Conservation (phyloP, 495 filamentous ascomycete genomes). For the Xylaria cubensis region DNA sequence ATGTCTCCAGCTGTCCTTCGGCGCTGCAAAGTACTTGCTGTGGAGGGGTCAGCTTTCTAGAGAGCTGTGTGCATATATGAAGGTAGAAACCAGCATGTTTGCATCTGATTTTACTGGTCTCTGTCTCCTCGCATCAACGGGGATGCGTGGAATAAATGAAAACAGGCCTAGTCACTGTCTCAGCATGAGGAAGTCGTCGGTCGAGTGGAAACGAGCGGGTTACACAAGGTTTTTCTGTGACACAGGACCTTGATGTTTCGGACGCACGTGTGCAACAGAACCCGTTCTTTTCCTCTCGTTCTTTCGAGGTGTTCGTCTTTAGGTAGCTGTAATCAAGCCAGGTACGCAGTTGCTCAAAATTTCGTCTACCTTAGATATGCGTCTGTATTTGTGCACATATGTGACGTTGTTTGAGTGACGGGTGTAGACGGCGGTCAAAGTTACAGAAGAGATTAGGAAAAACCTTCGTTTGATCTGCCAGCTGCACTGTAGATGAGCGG, state of each 20-base stretch:
- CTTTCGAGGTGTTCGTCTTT: neutral
- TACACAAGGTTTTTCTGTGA: constrained; percentile 39
- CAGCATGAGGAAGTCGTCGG: constrained; percentile 36
- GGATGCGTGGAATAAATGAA: neutral
- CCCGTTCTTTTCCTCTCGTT: neutral
- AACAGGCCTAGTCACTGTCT: neutral
- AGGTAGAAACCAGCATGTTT: constrained; percentile 4
- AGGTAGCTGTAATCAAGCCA: neutral
- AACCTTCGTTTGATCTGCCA: constrained; percentile 15
- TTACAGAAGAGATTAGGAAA: constrained; percentile 5
- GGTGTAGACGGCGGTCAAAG: constrained; percentile 9
- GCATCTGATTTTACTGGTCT: neutral
- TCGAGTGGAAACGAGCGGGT: constrained; percentile 43
- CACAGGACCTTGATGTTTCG: neutral
- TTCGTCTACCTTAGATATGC: neutral
- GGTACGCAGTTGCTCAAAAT: neutral
- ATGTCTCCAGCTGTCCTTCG: neutral
- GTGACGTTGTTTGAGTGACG: neutral
- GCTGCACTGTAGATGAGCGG: neutral
- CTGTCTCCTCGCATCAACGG: neutral
- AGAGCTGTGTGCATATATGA: neutral
- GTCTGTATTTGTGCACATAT: neutral
- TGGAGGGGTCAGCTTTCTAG: neutral
- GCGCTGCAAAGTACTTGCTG: neutral
- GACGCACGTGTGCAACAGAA: neutral